These are phyloP conservation scores for Zopfia rhizophila DNA, from an alignment of 2,329 filamentous ascomycete genomes.

Conservation along the genomic window DNA sequence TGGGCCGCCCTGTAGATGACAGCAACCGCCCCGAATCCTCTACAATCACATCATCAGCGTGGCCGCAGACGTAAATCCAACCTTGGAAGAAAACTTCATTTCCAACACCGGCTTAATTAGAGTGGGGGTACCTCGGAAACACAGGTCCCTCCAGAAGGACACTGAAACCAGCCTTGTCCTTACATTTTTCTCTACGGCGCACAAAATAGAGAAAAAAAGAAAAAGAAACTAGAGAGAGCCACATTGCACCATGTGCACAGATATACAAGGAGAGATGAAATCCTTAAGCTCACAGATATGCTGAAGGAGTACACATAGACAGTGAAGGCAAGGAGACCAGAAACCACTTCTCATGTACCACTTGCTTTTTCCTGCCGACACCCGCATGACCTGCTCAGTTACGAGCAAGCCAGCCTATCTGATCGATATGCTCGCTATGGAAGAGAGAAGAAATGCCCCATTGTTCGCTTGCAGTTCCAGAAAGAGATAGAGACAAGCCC, in stretches of 20 bases:
- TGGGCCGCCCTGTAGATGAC: not conserved
- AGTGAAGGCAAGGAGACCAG: constrained; percentile 41
- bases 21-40: not conserved
- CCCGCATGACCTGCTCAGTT: constrained; percentile 32
- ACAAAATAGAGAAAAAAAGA: constrained; percentile 26
- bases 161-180: constrained; percentile 39
- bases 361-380: constrained; percentile 31
- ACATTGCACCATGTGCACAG: constrained; percentile 27
- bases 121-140: constrained; percentile 1
- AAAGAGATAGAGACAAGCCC: constrained; percentile 45
- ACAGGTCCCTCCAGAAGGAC: constrained; percentile 26
- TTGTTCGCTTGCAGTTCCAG: constrained; percentile 24
- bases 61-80: constrained; percentile 2
- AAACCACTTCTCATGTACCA: constrained; percentile 18
- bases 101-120: constrained; percentile 19
- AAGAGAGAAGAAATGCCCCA: constrained; percentile 43
- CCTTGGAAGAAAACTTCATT: constrained; percentile 2
- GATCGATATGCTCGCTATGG: constrained; percentile 51
- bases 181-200: constrained; percentile 31
- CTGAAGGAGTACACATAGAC: constrained; percentile 34
- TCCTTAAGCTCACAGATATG: constrained; percentile 31
- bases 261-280: constrained; percentile 29
- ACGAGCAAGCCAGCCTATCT: constrained; percentile 43
- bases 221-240: constrained; percentile 31
- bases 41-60: constrained; percentile 20